Conservation (phyloP, 2,329 filamentous ascomycete genomes). For the Fusarium camptoceras region DNA sequence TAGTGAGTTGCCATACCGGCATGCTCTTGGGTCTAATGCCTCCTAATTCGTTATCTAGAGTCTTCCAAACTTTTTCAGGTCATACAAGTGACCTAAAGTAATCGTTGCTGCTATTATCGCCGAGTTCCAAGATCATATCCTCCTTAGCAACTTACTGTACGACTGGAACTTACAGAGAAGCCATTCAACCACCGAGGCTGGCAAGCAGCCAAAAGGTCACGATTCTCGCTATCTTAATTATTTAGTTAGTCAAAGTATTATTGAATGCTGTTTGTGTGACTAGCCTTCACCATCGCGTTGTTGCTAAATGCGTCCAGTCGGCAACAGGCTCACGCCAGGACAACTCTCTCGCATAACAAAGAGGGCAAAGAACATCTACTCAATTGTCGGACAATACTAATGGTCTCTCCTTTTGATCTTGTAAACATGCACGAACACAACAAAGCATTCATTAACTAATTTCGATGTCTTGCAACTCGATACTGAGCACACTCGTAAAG, state of each 20-base stretch:
- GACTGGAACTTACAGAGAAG: background rate
- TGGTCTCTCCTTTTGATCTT: background rate
- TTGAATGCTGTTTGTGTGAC: background rate
- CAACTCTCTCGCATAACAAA: background rate
- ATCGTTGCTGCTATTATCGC: background rate
- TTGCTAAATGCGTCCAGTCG: background rate
- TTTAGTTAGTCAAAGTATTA: background rate
- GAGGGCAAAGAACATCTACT: background rate
- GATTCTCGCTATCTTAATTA: too few relatives aligned
- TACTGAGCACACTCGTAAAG: background rate
- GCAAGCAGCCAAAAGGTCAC: background rate
- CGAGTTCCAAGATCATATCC: background rate
- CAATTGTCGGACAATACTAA: background rate
- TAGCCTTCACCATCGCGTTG: background rate
- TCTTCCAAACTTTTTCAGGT: accelerated
- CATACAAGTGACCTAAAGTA: too few relatives aligned
- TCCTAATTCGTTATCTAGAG: background rate
- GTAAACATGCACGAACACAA: accelerated
- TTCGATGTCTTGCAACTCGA: too few relatives aligned
- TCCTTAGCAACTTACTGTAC: background rate
- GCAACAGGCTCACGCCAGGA: background rate
- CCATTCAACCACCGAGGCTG: background rate
- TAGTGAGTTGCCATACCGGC: background rate
- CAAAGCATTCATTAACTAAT: background rate
- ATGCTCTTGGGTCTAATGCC: background rate